These are phyloP conservation scores for Vicia faba DNA, from an alignment of 306 rosid genomes.

Conservation along the genomic window DNA sequence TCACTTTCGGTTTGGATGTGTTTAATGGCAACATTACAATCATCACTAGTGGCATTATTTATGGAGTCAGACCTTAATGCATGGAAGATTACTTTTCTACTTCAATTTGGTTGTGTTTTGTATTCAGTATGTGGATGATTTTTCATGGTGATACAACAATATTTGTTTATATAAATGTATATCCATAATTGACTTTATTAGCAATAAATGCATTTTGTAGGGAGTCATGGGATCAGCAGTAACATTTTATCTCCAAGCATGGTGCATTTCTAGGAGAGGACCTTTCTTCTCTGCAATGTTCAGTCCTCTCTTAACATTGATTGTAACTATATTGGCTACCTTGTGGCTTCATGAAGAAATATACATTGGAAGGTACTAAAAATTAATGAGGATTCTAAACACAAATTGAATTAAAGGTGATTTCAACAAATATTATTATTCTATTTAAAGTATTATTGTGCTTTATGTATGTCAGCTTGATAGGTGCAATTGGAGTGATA, in stretches of 20 bases:
- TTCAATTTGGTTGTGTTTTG: conserved; percentile 31
- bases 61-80: conserved; percentile 41
- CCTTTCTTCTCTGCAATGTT: conserved; percentile 56
- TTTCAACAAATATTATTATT: background rate
- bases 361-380: conserved; percentile 37
- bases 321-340: conserved; percentile 49
- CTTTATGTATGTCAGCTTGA: background rate
- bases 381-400: background rate
- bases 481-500: no score
- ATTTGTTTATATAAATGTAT: no score
- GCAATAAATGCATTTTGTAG: conserved; percentile 20
- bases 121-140: conserved; percentile 21
- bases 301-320: conserved; percentile 50
- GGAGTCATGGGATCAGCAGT: background rate
- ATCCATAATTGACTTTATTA: background rate
- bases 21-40: conserved; percentile 51
- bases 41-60: conserved; percentile 35
- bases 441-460: background rate
- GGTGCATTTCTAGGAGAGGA: conserved; percentile 55
- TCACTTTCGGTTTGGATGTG: conserved; percentile 66
- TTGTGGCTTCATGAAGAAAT: conserved; percentile 51
- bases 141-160: no score
- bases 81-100: conserved; percentile 48
- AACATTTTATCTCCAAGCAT: conserved; percentile 53
- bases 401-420: background rate